Percentiles rank a stretch among this genome's conserved stretches.
Evolutionary conservation across 2,329 filamentous ascomycete species (phyloP).

Genomic region (Sclerotinia sclerotiorum): DNA sequence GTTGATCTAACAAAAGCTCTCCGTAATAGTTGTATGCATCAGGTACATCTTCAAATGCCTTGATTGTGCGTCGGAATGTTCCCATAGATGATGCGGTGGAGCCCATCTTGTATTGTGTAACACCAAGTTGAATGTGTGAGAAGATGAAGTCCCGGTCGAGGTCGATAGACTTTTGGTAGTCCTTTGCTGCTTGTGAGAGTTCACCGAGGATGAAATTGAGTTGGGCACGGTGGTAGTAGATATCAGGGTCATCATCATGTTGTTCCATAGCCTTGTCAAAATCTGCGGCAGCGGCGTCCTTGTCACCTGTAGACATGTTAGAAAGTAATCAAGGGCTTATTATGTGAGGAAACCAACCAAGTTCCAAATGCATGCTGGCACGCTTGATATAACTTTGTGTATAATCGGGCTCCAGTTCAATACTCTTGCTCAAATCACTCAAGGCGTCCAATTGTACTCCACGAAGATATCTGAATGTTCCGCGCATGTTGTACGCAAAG

Average conservation of each 20-base stretch:
- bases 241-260: conserved; percentile 87
- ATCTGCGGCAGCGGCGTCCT: conserved; percentile 82
- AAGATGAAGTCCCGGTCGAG: conserved; percentile 96
- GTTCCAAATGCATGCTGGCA: conserved; percentile 94
- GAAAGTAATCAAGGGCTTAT: conserved; percentile 21
- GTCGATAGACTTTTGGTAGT: conserved; percentile 99
- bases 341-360: conserved; percentile 57
- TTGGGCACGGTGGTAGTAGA: conserved; percentile 98
- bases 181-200: conserved; percentile 89
- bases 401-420: conserved; percentile 82
- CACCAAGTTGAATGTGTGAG: conserved; percentile 97
- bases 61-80: conserved; percentile 94
- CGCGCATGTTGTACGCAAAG: conserved; percentile 92
- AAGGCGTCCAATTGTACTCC: conserved; percentile 85
- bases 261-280: conserved; percentile 83
- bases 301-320: conserved; percentile 60
- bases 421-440: conserved; percentile 84
- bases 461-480: conserved; percentile 89
- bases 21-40: conserved; percentile 99
- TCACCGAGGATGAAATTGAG: conserved; percentile 97
- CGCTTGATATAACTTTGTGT: conserved; percentile 99
- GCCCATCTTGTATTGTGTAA: conserved; percentile 99
- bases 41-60: conserved; percentile 95
- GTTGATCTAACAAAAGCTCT: conserved; percentile 92
- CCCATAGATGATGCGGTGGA: conserved; percentile 97